A percentile compares a stretch with the other conserved stretches of the same genome.
Evolutionary conservation across 352 stramenopile species (phyloP).

Genomic region (Phytophthora sp.): DNA sequence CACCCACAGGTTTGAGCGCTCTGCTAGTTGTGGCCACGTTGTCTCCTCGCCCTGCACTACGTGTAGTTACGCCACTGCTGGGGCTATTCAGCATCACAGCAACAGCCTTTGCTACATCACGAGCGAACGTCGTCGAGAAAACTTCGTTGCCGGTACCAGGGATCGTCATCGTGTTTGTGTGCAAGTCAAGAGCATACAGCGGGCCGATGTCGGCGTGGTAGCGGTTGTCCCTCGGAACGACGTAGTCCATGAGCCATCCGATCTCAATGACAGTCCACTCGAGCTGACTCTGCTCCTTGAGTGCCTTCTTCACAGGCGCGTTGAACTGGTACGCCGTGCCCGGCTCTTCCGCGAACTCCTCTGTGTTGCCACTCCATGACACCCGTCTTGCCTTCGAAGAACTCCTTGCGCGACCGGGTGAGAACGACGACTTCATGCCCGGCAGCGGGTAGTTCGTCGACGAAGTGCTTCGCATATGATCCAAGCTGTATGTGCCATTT

Average conservation of each 20-base stretch:
- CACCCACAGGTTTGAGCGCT: conserved; percentile 26
- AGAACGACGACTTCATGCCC: conserved; percentile 44
- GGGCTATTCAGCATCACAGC: conserved; percentile 24
- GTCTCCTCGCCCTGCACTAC: conserved; percentile 39
- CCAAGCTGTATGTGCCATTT: conserved; percentile 21
- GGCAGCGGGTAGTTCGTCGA: conserved; percentile 24
- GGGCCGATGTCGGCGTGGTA: conserved; percentile 27
- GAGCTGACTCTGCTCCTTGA: conserved; percentile 33
- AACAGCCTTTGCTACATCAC: conserved; percentile 27
- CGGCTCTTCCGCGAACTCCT: conserved; percentile 27
- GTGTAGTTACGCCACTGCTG: conserved; percentile 38
- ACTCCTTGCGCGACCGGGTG: conserved; percentile 42
- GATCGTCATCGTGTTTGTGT: conserved; percentile 40
- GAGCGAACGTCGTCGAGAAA: conserved; percentile 31
- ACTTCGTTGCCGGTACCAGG: conserved; percentile 35
- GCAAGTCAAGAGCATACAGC: conserved; percentile 24
- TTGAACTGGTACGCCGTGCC: conserved; percentile 15
- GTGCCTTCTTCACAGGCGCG: conserved; percentile 14
- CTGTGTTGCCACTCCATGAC: conserved; percentile 34
- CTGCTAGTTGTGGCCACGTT: conserved; percentile 38
- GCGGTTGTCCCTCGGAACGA: conserved; percentile 36
- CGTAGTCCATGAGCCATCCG: conserved; percentile 39
- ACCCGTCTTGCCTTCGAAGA: conserved; percentile 38
- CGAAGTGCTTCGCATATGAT: conserved; percentile 42
- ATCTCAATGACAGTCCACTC: conserved; percentile 44